phyloP scores from a whole-genome alignment of 306 rosid species.

The Prunus campanulata region DNA sequence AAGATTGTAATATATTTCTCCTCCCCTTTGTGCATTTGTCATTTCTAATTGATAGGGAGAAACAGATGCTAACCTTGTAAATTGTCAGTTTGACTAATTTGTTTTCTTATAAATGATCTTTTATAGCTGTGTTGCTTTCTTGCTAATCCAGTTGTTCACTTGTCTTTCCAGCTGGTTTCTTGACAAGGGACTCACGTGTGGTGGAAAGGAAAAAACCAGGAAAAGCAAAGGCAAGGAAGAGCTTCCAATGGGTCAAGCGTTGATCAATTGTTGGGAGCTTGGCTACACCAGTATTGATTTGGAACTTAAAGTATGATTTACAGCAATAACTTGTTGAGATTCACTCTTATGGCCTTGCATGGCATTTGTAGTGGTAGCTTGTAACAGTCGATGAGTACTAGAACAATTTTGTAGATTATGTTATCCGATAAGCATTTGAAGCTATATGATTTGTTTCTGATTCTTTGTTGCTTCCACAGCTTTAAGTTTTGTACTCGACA shows the following conservation, averaged over 20 bases:
- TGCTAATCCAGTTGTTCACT: slow-evolving; percentile 20
- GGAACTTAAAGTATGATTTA: slow-evolving; percentile 28
- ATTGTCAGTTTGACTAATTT: neutral
- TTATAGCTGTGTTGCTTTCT: neutral
- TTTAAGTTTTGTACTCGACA: neutral
- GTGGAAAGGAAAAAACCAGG: slow-evolving; percentile 99
- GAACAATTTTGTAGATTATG: neutral
- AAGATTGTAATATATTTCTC: slow-evolving; percentile 46
- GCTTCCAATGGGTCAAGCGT: slow-evolving; percentile 99
- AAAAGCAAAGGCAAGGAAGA: slow-evolving; percentile 95
- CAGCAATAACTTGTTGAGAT: slow-evolving; percentile 17
- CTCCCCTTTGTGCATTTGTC: neutral
- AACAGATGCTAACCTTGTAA: neutral
- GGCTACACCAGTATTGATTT: slow-evolving; percentile 13
- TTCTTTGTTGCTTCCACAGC: neutral
- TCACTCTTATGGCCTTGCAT: neutral
- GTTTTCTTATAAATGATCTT: neutral
- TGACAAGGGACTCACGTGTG: slow-evolving; percentile 86
- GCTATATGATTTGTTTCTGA: neutral
- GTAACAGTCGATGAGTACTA: neutral
- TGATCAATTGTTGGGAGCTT: slow-evolving; percentile 25
- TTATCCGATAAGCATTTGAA: neutral
- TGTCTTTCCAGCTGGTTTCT: slow-evolving; percentile 69
- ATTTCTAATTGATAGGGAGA: neutral
- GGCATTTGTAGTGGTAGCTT: slow-evolving; percentile 2